phyloP scores from a whole-genome alignment of 2,329 filamentous ascomycete genomes.

The Elsinoe ampelina region DNA sequence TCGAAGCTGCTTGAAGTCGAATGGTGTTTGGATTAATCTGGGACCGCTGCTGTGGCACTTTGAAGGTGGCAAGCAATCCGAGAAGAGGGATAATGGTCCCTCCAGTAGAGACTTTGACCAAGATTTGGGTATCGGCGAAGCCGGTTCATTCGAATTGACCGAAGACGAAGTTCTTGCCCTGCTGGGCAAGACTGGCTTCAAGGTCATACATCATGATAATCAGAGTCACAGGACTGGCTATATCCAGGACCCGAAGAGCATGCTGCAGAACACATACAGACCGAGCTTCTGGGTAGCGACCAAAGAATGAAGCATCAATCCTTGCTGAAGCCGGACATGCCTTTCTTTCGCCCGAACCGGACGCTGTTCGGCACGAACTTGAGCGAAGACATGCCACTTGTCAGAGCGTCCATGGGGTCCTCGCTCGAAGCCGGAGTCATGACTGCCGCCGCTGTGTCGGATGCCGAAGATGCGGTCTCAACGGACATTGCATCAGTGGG shows the following conservation, averaged over 20 bases:
- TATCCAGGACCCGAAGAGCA: conserved; percentile 73
- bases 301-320: conserved; percentile 40
- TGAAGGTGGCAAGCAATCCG: conserved; percentile 52
- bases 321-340: conserved; percentile 19
- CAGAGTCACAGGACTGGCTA: conserved; percentile 62
- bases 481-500: neutral
- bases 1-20: conserved; percentile 61
- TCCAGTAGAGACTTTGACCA: neutral
- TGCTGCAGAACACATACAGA: conserved; percentile 74
- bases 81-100: conserved; percentile 35
- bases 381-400: conserved; percentile 60
- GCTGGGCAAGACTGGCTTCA: conserved; percentile 67
- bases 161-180: conserved; percentile 79
- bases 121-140: conserved; percentile 65
- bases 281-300: conserved; percentile 79
- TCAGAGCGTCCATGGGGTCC: conserved; percentile 53
- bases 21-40: conserved; percentile 79
- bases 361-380: conserved; percentile 61
- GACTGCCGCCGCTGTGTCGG: neutral
- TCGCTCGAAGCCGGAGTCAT: conserved; percentile 24
- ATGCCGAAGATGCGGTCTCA: neutral
- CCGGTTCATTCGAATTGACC: conserved; percentile 80
- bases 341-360: conserved; percentile 52
- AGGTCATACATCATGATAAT: conserved; percentile 37
- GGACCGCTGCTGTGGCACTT: conserved; percentile 95